Percentiles rank a stretch among this genome's conserved stretches.
Conservation (phyloP, 345 rosid genomes). For the Barbarea vulgaris region DNA sequence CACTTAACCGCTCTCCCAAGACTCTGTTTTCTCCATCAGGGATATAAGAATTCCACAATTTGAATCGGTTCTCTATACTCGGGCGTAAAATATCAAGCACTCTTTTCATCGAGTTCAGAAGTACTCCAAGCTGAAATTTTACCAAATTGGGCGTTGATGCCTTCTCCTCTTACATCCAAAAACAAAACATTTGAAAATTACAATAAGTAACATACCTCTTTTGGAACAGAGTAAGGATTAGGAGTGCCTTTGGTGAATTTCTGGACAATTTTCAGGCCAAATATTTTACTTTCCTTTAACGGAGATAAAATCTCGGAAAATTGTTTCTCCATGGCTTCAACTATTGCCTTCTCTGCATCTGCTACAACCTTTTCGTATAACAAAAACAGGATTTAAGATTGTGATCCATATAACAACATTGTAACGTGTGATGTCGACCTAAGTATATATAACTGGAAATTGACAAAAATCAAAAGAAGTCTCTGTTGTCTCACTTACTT, state of each 20-base stretch:
- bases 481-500: constrained; percentile 50
- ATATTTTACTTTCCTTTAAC: constrained; percentile 78
- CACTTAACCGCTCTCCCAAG: constrained; percentile 83
- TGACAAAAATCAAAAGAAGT: background rate
- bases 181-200: constrained; percentile 1
- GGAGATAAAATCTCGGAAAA: constrained; percentile 84
- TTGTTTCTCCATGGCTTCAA: constrained; percentile 85
- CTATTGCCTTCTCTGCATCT: constrained; percentile 80
- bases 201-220: constrained; percentile 58
- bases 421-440: background rate
- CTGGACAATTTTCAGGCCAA: constrained; percentile 83
- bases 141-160: background rate
- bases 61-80: constrained; percentile 71
- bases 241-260: constrained; percentile 79
- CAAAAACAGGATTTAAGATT: constrained; percentile 1
- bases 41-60: constrained; percentile 73
- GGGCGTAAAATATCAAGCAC: constrained; percentile 76
- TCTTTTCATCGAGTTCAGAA: constrained; percentile 91
- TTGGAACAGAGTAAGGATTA: constrained; percentile 65
- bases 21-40: constrained; percentile 63
- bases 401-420: background rate
- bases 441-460: background rate
- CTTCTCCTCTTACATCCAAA: constrained; percentile 4
- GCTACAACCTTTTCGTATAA: constrained; percentile 67
- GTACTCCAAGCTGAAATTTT: constrained; percentile 70